A percentile compares a stretch with the other conserved stretches of the same genome.
Conservation (phyloP, 2,329 filamentous ascomycete genomes). For the Purpureocillium takamizusanense region DNA sequence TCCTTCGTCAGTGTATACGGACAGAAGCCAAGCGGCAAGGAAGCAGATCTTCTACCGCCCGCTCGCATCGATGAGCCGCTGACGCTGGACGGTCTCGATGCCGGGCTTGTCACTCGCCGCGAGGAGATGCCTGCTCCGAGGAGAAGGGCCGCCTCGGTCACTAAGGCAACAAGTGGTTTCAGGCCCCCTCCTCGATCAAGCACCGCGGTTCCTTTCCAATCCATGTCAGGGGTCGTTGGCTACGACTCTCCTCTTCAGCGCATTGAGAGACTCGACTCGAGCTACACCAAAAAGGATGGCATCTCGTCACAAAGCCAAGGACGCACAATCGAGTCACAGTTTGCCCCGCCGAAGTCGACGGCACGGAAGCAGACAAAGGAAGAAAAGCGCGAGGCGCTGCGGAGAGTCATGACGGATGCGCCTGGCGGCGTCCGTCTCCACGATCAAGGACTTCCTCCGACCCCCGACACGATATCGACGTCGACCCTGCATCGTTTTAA, state of each 20-base stretch:
- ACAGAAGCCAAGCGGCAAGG: conserved; percentile 18
- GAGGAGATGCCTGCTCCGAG: neutral
- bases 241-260: conserved; percentile 34
- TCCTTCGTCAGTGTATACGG: conserved; percentile 60
- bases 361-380: conserved; percentile 25
- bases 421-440: conserved; percentile 28
- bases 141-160: conserved; percentile 18
- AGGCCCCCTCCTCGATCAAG: conserved; percentile 12
- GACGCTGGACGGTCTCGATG: conserved; percentile 16
- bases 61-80: conserved; percentile 20
- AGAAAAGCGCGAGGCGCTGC: conserved; percentile 38
- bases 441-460: conserved; percentile 42
- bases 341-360: conserved; percentile 9
- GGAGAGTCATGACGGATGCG: conserved; percentile 39
- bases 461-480: conserved; percentile 51
- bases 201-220: conserved; percentile 28
- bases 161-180: neutral
- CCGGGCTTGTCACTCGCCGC: conserved; percentile 1
- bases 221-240: conserved; percentile 28
- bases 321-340: conserved; percentile 1
- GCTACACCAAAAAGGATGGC: conserved; percentile 15
- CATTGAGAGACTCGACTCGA: conserved; percentile 33
- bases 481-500: conserved; percentile 42
- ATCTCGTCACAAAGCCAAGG: conserved; percentile 21
- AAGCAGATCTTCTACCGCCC: conserved; percentile 13